phyloP scores from a whole-genome alignment of 129 eudicot genomes.

The Artemisia argyi region DNA sequence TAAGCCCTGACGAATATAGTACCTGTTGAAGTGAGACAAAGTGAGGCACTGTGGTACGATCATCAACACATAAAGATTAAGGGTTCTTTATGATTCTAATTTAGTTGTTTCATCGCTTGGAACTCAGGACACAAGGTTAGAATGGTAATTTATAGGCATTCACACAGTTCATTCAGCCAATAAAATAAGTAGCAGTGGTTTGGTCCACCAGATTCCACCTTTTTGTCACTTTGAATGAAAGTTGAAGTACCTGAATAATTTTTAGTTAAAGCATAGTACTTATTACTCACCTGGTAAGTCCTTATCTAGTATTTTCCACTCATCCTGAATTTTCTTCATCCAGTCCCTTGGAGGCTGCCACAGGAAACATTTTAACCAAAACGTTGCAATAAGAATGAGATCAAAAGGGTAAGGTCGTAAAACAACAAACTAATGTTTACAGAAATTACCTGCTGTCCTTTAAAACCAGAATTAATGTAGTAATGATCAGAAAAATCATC shows the following conservation, averaged over 20 bases:
- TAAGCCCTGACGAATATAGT: conserved; percentile 65
- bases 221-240: not conserved
- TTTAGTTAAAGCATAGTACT: conserved; percentile 26
- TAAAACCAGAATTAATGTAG: conserved; percentile 30
- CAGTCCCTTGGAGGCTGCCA: conserved; percentile 66
- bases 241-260: not conserved
- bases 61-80: not conserved
- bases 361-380: too few species aligned
- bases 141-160: too few species aligned
- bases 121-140: too few species aligned
- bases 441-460: conserved; percentile 46
- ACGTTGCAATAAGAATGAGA: not conserved
- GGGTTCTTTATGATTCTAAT: not conserved
- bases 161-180: too few species aligned
- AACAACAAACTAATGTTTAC: not conserved
- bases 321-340: conserved; percentile 76
- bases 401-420: not conserved
- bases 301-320: conserved; percentile 76
- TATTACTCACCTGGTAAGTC: conserved; percentile 47
- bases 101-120: too few species aligned
- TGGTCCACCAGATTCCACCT: not conserved
- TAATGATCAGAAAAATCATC: conserved; percentile 68
- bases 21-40: conserved; percentile 34
- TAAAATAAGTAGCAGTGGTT: not conserved
- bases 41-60: not conserved